Evolutionary conservation across 805 yeast species (phyloP).

Genomic region (Maudiozyma turicensis): DNA sequence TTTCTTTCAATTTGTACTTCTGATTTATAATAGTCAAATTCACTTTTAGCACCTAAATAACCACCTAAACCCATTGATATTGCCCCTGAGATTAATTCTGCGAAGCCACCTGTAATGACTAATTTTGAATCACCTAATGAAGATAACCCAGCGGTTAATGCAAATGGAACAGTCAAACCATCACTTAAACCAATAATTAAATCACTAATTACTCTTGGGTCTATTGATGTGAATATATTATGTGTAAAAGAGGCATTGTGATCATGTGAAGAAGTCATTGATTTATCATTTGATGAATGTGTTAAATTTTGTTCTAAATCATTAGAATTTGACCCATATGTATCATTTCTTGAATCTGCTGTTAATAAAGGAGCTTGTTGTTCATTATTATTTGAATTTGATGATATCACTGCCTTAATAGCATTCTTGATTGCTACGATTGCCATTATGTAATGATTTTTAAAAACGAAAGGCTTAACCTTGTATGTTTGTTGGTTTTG

Average conservation of each 20-base stretch:
- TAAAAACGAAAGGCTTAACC: background rate
- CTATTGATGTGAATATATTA: constrained; percentile 40
- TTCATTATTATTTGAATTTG: background rate
- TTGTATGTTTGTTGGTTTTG: background rate
- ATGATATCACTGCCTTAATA: constrained; percentile 1
- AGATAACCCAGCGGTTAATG: constrained; percentile 91
- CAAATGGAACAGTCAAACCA: constrained; percentile 97
- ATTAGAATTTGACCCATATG: constrained; percentile 10
- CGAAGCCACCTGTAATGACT: constrained; percentile 96
- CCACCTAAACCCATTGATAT: constrained; percentile 98
- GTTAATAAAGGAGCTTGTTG: constrained; percentile 5
- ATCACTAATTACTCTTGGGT: constrained; percentile 92
- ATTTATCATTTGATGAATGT: background rate
- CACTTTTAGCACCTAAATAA: constrained; percentile 86
- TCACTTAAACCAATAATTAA: constrained; percentile 88
- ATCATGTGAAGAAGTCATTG: background rate
- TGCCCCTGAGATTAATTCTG: constrained; percentile 94
- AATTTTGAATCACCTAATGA: constrained; percentile 81
- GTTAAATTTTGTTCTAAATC: constrained; percentile 11
- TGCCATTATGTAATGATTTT: constrained; percentile 14
- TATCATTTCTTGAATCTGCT: background rate
- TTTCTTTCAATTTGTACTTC: constrained; percentile 66
- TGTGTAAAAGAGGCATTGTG: background rate
- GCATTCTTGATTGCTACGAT: constrained; percentile 22
- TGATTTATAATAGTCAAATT: constrained; percentile 61